Percentiles rank a stretch among this genome's conserved stretches.
Evolutionary conservation across 345 rosid genomes (phyloP).

Genomic region (Xanthoceras sorbifolium): DNA sequence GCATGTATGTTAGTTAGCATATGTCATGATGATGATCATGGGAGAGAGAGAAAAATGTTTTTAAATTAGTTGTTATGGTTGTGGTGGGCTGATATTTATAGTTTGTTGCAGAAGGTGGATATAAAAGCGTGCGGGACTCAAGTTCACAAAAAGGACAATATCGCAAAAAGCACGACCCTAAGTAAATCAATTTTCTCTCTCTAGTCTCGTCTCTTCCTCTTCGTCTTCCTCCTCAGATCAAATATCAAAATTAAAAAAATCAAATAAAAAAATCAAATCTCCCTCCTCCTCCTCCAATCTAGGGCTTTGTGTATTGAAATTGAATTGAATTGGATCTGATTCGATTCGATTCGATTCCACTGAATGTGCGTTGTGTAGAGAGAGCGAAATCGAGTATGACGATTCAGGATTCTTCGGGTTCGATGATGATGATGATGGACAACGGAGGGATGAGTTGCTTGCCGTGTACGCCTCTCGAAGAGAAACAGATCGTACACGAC

Average conservation of each 20-base stretch:
- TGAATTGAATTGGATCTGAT: conserved; percentile 19
- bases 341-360: conserved; percentile 10
- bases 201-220: not conserved
- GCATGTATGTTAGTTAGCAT: not conserved
- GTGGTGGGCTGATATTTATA: conserved; percentile 29
- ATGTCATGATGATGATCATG: not conserved
- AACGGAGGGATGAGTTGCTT: conserved; percentile 53
- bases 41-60: not conserved
- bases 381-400: conserved; percentile 43
- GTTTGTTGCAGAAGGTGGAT: conserved; percentile 14
- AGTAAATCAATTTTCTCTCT: conserved; percentile 13
- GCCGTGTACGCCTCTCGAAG: conserved; percentile 62
- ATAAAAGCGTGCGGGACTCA: conserved; percentile 40
- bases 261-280: not conserved
- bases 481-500: conserved; percentile 63
- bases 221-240: conserved; percentile 9
- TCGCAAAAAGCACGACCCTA: conserved; percentile 27
- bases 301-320: conserved; percentile 26
- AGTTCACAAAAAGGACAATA: conserved; percentile 17
- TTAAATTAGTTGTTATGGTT: not conserved
- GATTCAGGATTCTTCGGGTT: conserved; percentile 52
- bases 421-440: conserved; percentile 50
- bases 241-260: not conserved
- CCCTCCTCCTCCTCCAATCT: conserved; percentile 26
- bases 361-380: conserved; percentile 25